A percentile compares a stretch with the other conserved stretches of the same genome.
phyloP scores from a whole-genome alignment of 2,329 filamentous ascomycete genomes.

The Xylaria sp. region DNA sequence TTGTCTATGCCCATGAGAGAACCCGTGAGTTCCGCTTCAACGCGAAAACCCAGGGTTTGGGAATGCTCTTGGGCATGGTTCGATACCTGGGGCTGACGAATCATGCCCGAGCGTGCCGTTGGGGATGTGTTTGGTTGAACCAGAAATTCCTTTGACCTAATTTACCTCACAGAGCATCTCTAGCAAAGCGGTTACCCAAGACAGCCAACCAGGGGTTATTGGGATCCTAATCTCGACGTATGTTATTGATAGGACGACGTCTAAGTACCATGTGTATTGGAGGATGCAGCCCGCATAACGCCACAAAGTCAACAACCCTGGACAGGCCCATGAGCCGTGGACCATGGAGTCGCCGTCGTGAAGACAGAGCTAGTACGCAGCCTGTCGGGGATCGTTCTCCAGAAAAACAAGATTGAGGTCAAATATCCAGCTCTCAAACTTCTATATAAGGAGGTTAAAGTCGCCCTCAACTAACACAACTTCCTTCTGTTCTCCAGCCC shows the following conservation, averaged over 20 bases:
- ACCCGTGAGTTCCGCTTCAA: constrained; percentile 14
- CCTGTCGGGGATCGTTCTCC: constrained; percentile 18
- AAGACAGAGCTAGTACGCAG: constrained; percentile 7
- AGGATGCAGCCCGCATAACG: constrained; percentile 30
- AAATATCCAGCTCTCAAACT: constrained; percentile 6
- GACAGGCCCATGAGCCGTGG: not conserved
- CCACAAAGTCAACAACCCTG: constrained; percentile 21
- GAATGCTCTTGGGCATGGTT: constrained; percentile 1
- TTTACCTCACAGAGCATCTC: constrained; percentile 17
- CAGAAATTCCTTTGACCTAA: constrained; percentile 10
- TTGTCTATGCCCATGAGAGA: not conserved
- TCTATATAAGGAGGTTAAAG: constrained; percentile 36
- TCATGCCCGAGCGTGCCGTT: not conserved
- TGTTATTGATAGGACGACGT: constrained; percentile 18
- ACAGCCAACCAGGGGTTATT: not conserved
- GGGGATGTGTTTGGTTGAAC: constrained; percentile 7
- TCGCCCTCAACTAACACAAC: constrained; percentile 9
- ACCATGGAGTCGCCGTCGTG: constrained; percentile 9
- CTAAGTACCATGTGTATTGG: not conserved
- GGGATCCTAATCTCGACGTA: constrained; percentile 12
- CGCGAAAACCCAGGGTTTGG: not conserved
- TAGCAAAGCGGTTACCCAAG: constrained; percentile 4
- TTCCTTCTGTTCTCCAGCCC: constrained; percentile 26
- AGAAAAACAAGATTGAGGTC: constrained; percentile 29
- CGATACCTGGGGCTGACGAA: not conserved